Base-by-base conservation (phyloP, 106 monocot genomes). In the Platanthera zijinensis region DNA sequence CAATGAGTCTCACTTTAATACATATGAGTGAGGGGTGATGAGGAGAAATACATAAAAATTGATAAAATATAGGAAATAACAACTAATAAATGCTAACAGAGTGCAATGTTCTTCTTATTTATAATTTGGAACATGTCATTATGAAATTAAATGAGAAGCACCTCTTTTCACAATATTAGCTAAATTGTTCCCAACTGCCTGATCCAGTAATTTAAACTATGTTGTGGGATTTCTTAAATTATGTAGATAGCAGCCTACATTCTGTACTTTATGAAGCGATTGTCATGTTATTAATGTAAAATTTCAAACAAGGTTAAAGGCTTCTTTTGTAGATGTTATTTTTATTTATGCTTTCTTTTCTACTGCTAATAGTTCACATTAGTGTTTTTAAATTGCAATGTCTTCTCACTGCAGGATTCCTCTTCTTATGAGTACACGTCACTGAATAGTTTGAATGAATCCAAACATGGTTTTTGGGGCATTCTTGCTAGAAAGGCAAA, bases 401-500 rank as follows among this genome's bases (percentile, higher is more conserved):
- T 18, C 32, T 66, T 50, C 48, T 48, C 17, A 57, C 48, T 86
- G 77, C 79, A 95, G 92, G 88, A 84, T 68, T 18, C 82, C 18
- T 78, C 67, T 56, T 46, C 82, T 8, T 82, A 83, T 66, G 86
- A 91, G 69, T 89, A 86, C 77, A 87, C 93, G 61, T 94, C 93
- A 15, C 74, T 85, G 54, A 87, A 75, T 78, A 83, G 75, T 74
- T 78, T 83, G 67, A 82, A 83, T 30, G 91, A 89, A 53, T 18
- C 86, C 9, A 86, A 83, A 72, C 53, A 87, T 83, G 97, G 94
- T 56, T 92, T 92, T 75, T 92, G 92, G 92, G 89, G 84, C 0
- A 66, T 88, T 75, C 74, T 92, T 76, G 92, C 92, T 74, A 86
- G 80, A 78, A 89, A 92, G 79, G 92, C 92, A 67, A 92, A 89